phyloP scores from a whole-genome alignment of 2,329 filamentous ascomycete genomes.

The Penicillium aurantiogriseum region DNA sequence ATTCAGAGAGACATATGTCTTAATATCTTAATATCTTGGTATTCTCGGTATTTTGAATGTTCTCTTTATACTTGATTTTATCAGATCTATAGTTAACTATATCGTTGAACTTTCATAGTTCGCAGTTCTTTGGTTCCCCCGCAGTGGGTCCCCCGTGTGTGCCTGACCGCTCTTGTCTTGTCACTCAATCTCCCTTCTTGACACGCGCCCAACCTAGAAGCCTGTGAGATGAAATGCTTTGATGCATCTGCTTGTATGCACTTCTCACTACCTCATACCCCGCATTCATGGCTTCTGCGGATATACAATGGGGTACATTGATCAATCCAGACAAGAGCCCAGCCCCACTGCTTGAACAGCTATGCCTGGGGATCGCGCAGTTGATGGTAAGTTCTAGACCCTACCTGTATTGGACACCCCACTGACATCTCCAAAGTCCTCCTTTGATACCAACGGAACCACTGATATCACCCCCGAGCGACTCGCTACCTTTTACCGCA shows the following conservation, averaged over 20 bases:
- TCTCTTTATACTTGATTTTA: neutral
- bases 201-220: conserved; percentile 1
- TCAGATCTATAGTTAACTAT: no score
- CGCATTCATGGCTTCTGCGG: conserved; percentile 32
- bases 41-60: no score
- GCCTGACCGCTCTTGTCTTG: conserved; percentile 23
- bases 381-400: conserved; percentile 61
- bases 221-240: conserved; percentile 14
- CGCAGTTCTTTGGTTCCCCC: conserved; percentile 12
- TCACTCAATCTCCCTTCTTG: neutral
- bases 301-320: conserved; percentile 58
- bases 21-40: no score
- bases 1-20: no score
- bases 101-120: neutral
- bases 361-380: conserved; percentile 66
- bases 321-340: conserved; percentile 67
- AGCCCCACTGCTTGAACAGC: conserved; percentile 63
- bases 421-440: conserved; percentile 20
- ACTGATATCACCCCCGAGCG: conserved; percentile 60
- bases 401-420: neutral
- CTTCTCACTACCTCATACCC: conserved; percentile 1
- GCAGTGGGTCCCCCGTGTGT: conserved; percentile 24
- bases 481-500: conserved; percentile 72
- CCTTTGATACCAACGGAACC: conserved; percentile 35
- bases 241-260: conserved; percentile 7